These are phyloP conservation scores for Sphenostylis stenocarpa DNA, from an alignment of 306 rosid species.

Conservation along the genomic window DNA sequence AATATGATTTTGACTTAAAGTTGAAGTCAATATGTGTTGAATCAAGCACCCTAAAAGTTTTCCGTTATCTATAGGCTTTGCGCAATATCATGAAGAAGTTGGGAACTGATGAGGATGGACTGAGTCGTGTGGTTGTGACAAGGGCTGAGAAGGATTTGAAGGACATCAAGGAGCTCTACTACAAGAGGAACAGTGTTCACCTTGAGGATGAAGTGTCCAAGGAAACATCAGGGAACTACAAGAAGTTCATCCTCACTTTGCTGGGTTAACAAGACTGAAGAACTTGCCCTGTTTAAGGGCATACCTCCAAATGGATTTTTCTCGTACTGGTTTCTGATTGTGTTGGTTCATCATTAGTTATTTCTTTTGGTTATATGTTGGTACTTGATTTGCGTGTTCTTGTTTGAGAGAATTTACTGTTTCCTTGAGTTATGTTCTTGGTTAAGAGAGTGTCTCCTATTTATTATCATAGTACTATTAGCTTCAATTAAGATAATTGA, in stretches of 20 bases:
- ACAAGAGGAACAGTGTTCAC: constrained; percentile 74
- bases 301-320: not conserved
- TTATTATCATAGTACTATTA: too few species aligned
- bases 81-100: constrained; percentile 55
- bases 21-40: too few species aligned
- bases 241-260: constrained; percentile 72
- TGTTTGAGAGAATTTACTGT: not conserved
- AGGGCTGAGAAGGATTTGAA: constrained; percentile 90
- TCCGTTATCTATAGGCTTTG: constrained; percentile 40
- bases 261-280: constrained; percentile 57
- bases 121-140: constrained; percentile 70
- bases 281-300: not conserved
- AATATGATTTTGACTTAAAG: too few species aligned
- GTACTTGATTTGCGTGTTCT: too few species aligned
- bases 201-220: constrained; percentile 69
- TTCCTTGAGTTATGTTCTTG: not conserved
- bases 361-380: too few species aligned
- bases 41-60: not conserved
- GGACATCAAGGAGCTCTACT: constrained; percentile 66
- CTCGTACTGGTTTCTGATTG: not conserved
- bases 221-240: constrained; percentile 73
- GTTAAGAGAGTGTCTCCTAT: too few species aligned
- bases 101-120: constrained; percentile 72
- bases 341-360: not conserved
- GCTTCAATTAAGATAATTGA: too few species aligned